Conservation (phyloP, 768 basidiomycete species). For the Dacryopinax primogenitus region DNA sequence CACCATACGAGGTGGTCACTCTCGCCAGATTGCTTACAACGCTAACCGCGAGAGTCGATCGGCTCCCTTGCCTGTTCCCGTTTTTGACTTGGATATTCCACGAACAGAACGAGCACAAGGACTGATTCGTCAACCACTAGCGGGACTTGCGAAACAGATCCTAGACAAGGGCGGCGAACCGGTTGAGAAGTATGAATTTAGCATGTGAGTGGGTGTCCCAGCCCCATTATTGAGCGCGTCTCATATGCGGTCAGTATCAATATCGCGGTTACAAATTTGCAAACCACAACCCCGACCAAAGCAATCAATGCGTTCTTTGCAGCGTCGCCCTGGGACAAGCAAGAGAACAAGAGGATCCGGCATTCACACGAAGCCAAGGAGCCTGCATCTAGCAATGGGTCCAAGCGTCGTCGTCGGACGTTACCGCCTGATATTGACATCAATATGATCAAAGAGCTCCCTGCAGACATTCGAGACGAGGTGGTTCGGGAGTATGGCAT, state of each 20-base stretch:
- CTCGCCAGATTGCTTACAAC: slow-evolving; percentile 11
- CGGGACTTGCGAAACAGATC: slow-evolving; percentile 8
- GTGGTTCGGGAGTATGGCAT: background rate
- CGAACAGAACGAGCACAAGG: slow-evolving; percentile 6
- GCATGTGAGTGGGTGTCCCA: background rate
- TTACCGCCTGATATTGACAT: background rate
- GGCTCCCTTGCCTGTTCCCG: slow-evolving; percentile 8
- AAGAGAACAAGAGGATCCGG: too few relatives aligned
- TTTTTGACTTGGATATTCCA: slow-evolving; percentile 7
- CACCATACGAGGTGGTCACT: slow-evolving; percentile 11
- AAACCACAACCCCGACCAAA: background rate
- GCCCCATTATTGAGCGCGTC: background rate
- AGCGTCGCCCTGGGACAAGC: background rate
- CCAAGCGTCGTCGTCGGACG: background rate
- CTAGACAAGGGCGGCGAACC: background rate
- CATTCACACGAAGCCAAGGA: too few relatives aligned
- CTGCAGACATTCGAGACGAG: background rate
- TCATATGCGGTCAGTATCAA: background rate
- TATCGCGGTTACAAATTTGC: background rate
- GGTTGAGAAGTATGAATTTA: background rate
- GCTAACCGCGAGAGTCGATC: slow-evolving; percentile 9
- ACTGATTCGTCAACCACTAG: slow-evolving; percentile 3
- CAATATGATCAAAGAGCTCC: background rate
- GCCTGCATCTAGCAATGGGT: background rate
- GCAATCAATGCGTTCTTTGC: background rate